Evolutionary conservation across 2,329 filamentous ascomycete genomes (phyloP).

Genomic region (Xylaria sp.): DNA sequence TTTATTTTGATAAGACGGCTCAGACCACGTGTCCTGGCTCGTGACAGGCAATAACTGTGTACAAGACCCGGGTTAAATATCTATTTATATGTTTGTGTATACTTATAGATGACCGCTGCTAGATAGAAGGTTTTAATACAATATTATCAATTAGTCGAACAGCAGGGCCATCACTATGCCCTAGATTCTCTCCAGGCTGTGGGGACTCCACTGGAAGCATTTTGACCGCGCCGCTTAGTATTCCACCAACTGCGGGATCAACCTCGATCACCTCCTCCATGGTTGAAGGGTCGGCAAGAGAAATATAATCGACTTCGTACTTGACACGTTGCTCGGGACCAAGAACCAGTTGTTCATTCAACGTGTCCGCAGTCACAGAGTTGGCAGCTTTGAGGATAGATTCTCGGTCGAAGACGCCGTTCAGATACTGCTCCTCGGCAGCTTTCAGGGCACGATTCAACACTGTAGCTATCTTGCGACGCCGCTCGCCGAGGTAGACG

Average conservation of each 20-base stretch:
- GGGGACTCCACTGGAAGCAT: constrained; percentile 84
- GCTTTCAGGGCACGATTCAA: constrained; percentile 74
- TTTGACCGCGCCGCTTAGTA: constrained; percentile 90
- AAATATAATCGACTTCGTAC: constrained; percentile 92
- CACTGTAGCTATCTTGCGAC: constrained; percentile 77
- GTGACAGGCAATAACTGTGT: not conserved
- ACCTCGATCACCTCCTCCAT: constrained; percentile 81
- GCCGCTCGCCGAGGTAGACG: constrained; percentile 83
- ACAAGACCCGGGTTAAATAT: not conserved
- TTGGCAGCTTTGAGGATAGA: constrained; percentile 79
- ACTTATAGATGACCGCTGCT: not conserved
- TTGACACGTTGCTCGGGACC: constrained; percentile 68
- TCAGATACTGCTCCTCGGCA: constrained; percentile 73
- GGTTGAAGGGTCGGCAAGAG: constrained; percentile 84
- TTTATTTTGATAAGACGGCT: not conserved
- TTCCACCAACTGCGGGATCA: constrained; percentile 76
- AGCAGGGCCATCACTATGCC: constrained; percentile 74
- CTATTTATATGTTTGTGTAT: not conserved
- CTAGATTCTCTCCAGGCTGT: constrained; percentile 76
- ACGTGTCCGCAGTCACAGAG: constrained; percentile 63
- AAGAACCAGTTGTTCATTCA: constrained; percentile 70
- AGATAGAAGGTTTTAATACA: constrained; percentile 64
- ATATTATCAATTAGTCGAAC: constrained; percentile 97
- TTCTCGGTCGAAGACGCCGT: constrained; percentile 63
- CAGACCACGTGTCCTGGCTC: not conserved